Conservation (phyloP, 208 protist species). For the Porcisia deanei region DNA sequence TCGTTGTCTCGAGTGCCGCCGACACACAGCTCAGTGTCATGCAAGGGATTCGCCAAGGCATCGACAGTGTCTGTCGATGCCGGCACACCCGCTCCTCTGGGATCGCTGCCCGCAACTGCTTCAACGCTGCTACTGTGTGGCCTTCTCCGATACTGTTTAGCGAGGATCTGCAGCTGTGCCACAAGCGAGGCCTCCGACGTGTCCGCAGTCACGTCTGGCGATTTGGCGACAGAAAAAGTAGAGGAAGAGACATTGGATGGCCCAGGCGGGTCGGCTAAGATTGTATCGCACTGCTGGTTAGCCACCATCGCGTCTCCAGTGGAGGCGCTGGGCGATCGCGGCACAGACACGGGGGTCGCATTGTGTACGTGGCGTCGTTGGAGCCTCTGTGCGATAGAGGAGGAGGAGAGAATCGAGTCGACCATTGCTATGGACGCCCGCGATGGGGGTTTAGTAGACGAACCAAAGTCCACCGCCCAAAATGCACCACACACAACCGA, state of each 20-base stretch:
- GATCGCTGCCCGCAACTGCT: neutral
- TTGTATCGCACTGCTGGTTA: neutral
- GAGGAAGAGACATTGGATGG: neutral
- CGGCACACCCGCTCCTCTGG: neutral
- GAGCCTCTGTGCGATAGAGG: neutral
- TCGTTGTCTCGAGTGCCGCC: neutral
- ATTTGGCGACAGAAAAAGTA: neutral
- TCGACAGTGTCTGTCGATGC: neutral
- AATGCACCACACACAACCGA: neutral
- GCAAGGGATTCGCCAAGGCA: conserved; percentile 1
- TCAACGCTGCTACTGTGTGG: neutral
- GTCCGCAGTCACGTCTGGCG: neutral
- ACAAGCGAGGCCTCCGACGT: conserved; percentile 6
- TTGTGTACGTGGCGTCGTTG: neutral
- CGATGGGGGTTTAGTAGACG: neutral
- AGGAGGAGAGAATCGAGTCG: neutral
- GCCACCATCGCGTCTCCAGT: neutral
- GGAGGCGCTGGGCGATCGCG: neutral
- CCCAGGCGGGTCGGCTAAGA: neutral
- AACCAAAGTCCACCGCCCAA: neutral
- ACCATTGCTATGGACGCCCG: neutral
- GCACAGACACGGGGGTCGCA: neutral
- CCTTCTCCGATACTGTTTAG: neutral
- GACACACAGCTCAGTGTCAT: neutral
- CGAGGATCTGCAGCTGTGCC: conserved; percentile 4